These are phyloP conservation scores for Verticillium longisporum DNA, from an alignment of 2,329 filamentous ascomycete species.

Conservation along the genomic window DNA sequence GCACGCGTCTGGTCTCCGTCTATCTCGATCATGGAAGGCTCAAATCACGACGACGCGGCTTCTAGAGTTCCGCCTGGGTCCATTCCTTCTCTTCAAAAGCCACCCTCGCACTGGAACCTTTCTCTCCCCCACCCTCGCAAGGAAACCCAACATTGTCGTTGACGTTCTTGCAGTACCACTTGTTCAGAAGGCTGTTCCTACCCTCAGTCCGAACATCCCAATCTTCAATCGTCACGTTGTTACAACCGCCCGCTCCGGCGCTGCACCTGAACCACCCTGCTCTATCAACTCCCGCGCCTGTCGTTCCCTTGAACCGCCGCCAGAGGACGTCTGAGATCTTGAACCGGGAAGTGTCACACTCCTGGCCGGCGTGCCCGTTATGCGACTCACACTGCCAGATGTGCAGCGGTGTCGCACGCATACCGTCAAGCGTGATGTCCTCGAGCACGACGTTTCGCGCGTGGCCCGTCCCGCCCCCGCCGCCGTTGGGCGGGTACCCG, in stretches of 20 bases:
- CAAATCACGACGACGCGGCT: neutral
- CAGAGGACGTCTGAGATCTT: conserved; percentile 21
- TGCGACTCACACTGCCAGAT: conserved; percentile 28
- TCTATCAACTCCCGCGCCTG: conserved; percentile 14
- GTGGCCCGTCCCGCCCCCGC: conserved; percentile 45
- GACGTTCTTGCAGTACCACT: conserved; percentile 21
- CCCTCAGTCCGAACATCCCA: conserved; percentile 14
- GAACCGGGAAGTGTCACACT: conserved; percentile 25
- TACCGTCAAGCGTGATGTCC: conserved; percentile 18
- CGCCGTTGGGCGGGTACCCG: conserved; percentile 50
- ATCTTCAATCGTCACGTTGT: conserved; percentile 18
- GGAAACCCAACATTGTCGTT: conserved; percentile 15
- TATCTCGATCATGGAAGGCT: no score
- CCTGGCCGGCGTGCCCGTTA: conserved; percentile 22
- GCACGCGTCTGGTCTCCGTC: no score
- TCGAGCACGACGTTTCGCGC: conserved; percentile 23
- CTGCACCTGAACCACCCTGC: conserved; percentile 24
- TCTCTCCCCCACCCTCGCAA: conserved; percentile 7
- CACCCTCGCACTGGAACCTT: conserved; percentile 11
- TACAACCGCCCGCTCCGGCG: conserved; percentile 21
- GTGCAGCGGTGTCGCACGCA: conserved; percentile 23
- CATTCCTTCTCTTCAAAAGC: neutral
- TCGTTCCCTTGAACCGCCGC: conserved; percentile 14
- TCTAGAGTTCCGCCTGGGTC: neutral
- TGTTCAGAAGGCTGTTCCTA: conserved; percentile 10